Conservation (phyloP, 2,329 filamentous ascomycete genomes). For the Ophiocordyceps camponoti-saundersi region DNA sequence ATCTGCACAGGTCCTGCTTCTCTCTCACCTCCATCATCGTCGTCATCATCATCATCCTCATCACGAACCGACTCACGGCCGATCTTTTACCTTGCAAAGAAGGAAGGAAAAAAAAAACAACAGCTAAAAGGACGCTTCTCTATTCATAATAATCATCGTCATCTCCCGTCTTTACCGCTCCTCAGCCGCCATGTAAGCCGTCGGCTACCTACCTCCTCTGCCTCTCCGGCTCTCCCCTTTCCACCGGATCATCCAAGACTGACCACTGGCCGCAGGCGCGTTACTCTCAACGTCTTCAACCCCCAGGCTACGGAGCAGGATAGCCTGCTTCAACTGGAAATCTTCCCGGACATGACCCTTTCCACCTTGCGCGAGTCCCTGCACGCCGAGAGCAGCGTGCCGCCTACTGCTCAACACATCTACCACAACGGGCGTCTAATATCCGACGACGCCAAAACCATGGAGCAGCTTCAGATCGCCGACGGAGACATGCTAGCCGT, state of each 20-base stretch:
- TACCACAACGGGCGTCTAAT: constrained; percentile 82
- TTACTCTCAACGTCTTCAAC: constrained; percentile 72
- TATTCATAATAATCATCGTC: too few relatives aligned
- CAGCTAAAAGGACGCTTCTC: too few relatives aligned
- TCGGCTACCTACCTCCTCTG: neutral
- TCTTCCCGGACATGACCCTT: constrained; percentile 68
- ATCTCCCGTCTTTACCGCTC: too few relatives aligned
- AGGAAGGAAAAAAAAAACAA: too few relatives aligned
- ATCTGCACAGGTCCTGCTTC: too few relatives aligned
- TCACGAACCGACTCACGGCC: too few relatives aligned
- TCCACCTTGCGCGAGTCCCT: constrained; percentile 77
- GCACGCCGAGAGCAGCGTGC: constrained; percentile 64
- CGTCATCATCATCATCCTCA: too few relatives aligned
- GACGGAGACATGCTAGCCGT: constrained; percentile 90
- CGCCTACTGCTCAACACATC: constrained; percentile 59
- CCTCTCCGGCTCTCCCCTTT: too few relatives aligned
- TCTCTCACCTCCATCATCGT: too few relatives aligned
- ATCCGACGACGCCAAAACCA: constrained; percentile 58
- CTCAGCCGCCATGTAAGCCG: neutral
- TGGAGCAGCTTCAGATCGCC: constrained; percentile 62
- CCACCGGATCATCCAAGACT: neutral
- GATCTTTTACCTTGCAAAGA: too few relatives aligned
- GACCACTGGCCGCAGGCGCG: constrained; percentile 41
- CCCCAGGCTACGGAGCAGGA: constrained; percentile 49
- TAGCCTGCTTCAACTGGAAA: constrained; percentile 66